Base-by-base conservation (phyloP, 805 yeast species). In the Yarrowia sp. region DNA sequence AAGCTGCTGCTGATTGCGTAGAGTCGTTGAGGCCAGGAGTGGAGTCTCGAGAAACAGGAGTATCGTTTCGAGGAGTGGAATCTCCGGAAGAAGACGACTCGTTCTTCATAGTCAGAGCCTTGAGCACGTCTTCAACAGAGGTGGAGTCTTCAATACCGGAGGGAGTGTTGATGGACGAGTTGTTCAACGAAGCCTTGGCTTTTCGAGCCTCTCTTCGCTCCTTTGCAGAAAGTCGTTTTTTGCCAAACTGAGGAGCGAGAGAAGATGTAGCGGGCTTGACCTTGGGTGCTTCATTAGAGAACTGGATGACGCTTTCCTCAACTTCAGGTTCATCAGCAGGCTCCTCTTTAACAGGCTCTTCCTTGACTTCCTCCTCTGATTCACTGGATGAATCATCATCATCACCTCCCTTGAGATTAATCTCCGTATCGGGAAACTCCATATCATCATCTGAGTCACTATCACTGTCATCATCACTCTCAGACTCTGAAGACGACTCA, bases 391-490 rank as follows among this genome's bases (percentile, higher is more conserved):
- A n/a, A 9, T 48, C 66, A 5, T 33, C 48, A 13, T 36, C 65
- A 2, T 53, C 53, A 18, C 68, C 69, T 2, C 45, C 68, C 11
- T 67, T 73, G 4, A 69, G 51, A 17, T 68, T 69, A n/a, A 70
- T 14, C 57, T 69, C 69, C 2, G 73, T 71, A 35, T 71, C 74
- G 0, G 74, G 74, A 41, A 71, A 69, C 65, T 71, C 76, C 33
- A 66, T 70, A 13, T 71, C 75, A 9, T 67, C 71, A 22, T 70
- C 72, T 4, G 69, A 57, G 45, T 68, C 73, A 15, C 64, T 55
- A 18, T 68, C 71, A 14, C 32, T n/a, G 6, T 57, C 63, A 11
- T 15, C 13, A n/a, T 44, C 61, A 10, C 31, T n/a, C 38, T 53
- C 60, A 14, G 28, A n/a, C 36, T 55, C 61, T 4, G 28, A 22